Conservation (phyloP, 202 grass and related monocot genomes). For the Setaria viridis region DNA sequence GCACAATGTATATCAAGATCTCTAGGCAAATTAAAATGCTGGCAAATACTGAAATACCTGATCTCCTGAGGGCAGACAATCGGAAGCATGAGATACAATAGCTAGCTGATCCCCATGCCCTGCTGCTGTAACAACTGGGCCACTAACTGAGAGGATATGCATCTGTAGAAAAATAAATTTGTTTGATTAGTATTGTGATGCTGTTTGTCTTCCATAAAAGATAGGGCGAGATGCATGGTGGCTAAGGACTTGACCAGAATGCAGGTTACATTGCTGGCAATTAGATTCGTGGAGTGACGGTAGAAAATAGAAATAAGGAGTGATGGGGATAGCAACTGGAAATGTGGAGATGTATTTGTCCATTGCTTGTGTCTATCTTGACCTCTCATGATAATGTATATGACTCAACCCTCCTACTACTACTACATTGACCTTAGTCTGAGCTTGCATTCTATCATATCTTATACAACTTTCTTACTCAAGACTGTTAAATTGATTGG, state of each 20-base stretch:
- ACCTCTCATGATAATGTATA: neutral
- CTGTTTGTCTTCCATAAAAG: neutral
- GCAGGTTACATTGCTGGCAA: neutral
- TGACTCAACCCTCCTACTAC: neutral
- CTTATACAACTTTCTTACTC: neutral
- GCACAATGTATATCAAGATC: slow-evolving; percentile 7
- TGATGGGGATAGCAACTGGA: neutral
- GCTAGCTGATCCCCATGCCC: slow-evolving; percentile 81
- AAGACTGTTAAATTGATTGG: neutral
- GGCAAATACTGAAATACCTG: slow-evolving; percentile 55
- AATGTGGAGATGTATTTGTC: neutral
- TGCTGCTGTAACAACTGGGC: slow-evolving; percentile 78
- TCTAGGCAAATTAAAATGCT: slow-evolving; percentile 2
- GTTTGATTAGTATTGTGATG: neutral
- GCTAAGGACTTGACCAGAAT: neutral
- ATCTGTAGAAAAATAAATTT: slow-evolving; percentile 59
- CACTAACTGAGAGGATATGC: slow-evolving; percentile 84
- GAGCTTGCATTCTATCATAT: slow-evolving; percentile 5
- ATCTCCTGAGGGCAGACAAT: slow-evolving; percentile 90
- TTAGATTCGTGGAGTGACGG: neutral
- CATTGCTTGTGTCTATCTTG: neutral
- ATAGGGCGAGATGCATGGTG: neutral
- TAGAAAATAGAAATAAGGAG: neutral
- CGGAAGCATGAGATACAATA: slow-evolving; percentile 89
- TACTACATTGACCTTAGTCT: neutral